Percentiles rank a stretch among this genome's conserved stretches.
These are phyloP conservation scores for Globisporangium emineosum DNA, from an alignment of 352 stramenopile genomes.

Conservation along the genomic window DNA sequence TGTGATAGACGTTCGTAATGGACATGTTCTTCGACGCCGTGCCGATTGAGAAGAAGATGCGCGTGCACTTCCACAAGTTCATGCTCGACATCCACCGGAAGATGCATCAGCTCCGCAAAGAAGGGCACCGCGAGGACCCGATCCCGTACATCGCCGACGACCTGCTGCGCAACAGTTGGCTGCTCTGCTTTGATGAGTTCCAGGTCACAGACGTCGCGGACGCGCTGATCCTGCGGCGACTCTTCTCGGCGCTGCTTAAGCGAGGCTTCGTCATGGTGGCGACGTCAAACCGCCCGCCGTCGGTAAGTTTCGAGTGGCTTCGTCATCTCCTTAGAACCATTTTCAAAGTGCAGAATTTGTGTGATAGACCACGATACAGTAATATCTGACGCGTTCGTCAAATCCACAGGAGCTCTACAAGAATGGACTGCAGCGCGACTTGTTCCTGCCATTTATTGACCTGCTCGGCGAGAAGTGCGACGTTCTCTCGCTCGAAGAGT, in stretches of 20 bases:
- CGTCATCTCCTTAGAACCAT: background rate
- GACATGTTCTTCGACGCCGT: slow-evolving; percentile 93
- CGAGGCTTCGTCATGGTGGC: slow-evolving; percentile 94
- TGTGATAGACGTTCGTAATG: slow-evolving; percentile 93
- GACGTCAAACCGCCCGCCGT: slow-evolving; percentile 94
- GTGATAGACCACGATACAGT: too few species aligned
- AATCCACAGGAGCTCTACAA: slow-evolving; percentile 90
- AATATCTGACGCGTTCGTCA: background rate
- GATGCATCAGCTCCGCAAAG: slow-evolving; percentile 93
- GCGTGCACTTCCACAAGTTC: slow-evolving; percentile 98
- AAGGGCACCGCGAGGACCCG: slow-evolving; percentile 73
- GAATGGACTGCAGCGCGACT: slow-evolving; percentile 93
- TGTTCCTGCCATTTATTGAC: slow-evolving; percentile 97
- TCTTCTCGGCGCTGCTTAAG: slow-evolving; percentile 92
- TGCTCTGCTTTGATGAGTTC: slow-evolving; percentile 99
- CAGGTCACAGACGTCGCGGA: slow-evolving; percentile 97
- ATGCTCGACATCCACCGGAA: slow-evolving; percentile 95
- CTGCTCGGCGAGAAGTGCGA: slow-evolving; percentile 88
- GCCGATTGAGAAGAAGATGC: slow-evolving; percentile 72
- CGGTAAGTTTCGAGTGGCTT: slow-evolving; percentile 14
- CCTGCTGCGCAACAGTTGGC: slow-evolving; percentile 79
- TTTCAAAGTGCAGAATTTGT: background rate
- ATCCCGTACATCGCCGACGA: slow-evolving; percentile 86
- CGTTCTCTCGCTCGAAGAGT: slow-evolving; percentile 74
- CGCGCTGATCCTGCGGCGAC: slow-evolving; percentile 92